Conservation (phyloP, 169 alveolate species). For the Toxoplasma gondii region DNA sequence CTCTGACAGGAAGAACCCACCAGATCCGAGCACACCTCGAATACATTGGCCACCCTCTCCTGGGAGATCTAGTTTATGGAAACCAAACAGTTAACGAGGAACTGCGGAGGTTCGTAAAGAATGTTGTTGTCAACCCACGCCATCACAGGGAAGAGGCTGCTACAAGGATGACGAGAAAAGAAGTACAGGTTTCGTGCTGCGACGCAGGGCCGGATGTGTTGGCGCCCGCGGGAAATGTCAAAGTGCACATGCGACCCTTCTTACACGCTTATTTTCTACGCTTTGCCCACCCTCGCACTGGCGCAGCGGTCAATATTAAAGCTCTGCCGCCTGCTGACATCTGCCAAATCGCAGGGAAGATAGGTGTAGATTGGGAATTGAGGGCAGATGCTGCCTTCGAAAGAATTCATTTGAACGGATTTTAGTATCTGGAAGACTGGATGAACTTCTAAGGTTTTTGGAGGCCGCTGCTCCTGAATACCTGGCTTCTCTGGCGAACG, state of each 20-base stretch:
- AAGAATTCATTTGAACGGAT: neutral
- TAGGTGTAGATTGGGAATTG: neutral
- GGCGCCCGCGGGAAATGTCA: neutral
- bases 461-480: too few relatives aligned
- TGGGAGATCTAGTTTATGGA: constrained; percentile 65
- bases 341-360: neutral
- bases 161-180: neutral
- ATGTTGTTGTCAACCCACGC: constrained; percentile 17
- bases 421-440: neutral
- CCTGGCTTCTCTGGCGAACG: too few relatives aligned
- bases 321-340: constrained; percentile 6
- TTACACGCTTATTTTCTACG: constrained; percentile 19
- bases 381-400: neutral
- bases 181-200: neutral
- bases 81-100: constrained; percentile 25
- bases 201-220: neutral
- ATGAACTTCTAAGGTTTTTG: neutral
- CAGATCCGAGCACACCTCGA: constrained; percentile 66
- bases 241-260: neutral
- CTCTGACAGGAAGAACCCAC: constrained; percentile 69
- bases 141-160: neutral
- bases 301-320: neutral
- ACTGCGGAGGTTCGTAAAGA: constrained; percentile 5
- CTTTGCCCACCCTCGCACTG: neutral
- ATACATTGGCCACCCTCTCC: constrained; percentile 50